Base-by-base conservation (phyloP, 805 yeast genomes). In the Zygotorulaspora florentina region DNA sequence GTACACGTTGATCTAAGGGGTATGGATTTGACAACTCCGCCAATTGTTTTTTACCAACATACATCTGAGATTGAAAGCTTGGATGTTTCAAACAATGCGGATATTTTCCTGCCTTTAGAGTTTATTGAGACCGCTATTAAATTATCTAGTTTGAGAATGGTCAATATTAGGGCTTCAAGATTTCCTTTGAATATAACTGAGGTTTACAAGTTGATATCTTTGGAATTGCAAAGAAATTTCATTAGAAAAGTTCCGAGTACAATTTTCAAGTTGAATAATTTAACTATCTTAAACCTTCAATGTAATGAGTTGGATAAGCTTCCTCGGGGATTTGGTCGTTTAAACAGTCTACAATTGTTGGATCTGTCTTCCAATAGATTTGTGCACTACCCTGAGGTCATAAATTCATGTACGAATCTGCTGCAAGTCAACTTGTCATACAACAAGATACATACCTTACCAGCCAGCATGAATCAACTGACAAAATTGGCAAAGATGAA, bases 21-120 rank as follows among this genome's bases (percentile, higher is more conserved):
- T 45, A 75, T 85, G 70, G 83, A 85, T 55, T 70, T 90, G 45
- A 87, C 87, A 51, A 87, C 87, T 15, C 85, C 91, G 7, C 97
- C 97, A 0, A 84, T 87, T 43, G 75, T 85, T 25, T 78, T 90
- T 51, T 88, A 84, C 61, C 85, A 80, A 54, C 86, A 80, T 48
- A 86, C 96, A 0, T 77, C 83, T 45, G 91, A 87, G 51, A 87
- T 90, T 47, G 85, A 85, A 55, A 75, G 82, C 50, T 71, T 90
- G 50, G 91, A 90, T 64, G 87, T 88, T 8, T 85, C 95, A 2
- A 80, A 84, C 51, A 90, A 90, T 61, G 95, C 96, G 3, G 85
- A 95, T 13, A 83, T 91, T 43, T 79, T 81, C 48, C 70, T 90
- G 28, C 95, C 97, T 0, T 68, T 80, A 45, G 96, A 89, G 59